These are phyloP conservation scores for Epichloe gansuensis DNA, from an alignment of 2,329 filamentous ascomycete genomes.

Conservation along the genomic window DNA sequence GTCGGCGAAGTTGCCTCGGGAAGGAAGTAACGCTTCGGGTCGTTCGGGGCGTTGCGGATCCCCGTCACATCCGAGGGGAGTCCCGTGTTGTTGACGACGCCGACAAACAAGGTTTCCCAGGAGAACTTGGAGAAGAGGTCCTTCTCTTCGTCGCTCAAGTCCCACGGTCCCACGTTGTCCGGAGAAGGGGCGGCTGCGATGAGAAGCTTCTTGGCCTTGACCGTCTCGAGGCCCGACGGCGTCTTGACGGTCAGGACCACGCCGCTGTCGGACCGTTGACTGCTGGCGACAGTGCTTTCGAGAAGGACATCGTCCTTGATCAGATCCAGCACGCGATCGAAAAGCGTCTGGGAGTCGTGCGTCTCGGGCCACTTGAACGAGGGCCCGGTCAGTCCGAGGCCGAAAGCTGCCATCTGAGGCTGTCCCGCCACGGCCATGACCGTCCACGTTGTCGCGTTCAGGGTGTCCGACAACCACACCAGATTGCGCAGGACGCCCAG, in stretches of 20 bases:
- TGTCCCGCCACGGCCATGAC: no score
- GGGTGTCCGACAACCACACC: no score
- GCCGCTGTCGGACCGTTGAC: neutral
- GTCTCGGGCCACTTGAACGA: conserved; percentile 2
- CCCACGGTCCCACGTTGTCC: conserved; percentile 13
- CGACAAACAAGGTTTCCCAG: conserved; percentile 12
- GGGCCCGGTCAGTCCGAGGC: neutral
- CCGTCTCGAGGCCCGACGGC: neutral
- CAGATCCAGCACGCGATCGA: neutral
- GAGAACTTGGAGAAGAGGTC: conserved; percentile 16
- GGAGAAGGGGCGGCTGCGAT: conserved; percentile 16
- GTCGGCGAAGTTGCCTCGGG: neutral
- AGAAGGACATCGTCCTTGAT: no score
- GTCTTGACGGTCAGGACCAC: neutral
- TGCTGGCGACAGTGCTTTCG: neutral
- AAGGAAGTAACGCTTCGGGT: neutral
- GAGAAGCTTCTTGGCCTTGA: conserved; percentile 16
- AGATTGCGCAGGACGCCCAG: no score
- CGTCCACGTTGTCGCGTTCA: no score
- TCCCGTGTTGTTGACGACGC: conserved; percentile 12
- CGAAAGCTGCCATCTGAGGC: neutral
- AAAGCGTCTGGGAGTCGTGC: conserved; percentile 1
- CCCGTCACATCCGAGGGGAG: neutral
- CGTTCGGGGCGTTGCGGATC: neutral
- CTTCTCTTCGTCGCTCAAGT: conserved; percentile 14